phyloP scores from a whole-genome alignment of 1,139 yeast genomes.

The Sugiyamaella novakii region DNA sequence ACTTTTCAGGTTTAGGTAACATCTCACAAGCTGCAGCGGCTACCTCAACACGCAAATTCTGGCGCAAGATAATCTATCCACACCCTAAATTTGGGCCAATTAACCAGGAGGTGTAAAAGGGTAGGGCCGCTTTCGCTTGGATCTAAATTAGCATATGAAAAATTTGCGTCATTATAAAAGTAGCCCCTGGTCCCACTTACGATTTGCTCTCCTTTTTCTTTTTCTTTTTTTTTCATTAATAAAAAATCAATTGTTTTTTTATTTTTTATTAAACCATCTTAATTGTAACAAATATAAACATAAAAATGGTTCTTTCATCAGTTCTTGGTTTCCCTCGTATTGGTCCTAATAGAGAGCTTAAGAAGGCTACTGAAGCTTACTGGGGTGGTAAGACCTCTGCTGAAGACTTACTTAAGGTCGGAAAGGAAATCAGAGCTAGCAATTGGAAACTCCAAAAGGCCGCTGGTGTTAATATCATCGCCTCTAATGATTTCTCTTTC shows the following conservation, averaged over 20 bases:
- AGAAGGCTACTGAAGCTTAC: slow-evolving; percentile 98
- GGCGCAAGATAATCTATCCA: not conserved
- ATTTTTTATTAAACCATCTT: slow-evolving; percentile 11
- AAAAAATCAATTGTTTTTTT: slow-evolving; percentile 8
- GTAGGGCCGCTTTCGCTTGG: slow-evolving; percentile 14
- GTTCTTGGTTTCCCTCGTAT: slow-evolving; percentile 99
- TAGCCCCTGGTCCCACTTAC: slow-evolving; percentile 12
- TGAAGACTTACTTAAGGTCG: slow-evolving; percentile 87
- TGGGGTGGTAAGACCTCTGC: slow-evolving; percentile 92
- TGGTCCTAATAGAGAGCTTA: slow-evolving; percentile 97
- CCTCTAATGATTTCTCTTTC: slow-evolving; percentile 97
- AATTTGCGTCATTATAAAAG: slow-evolving; percentile 11
- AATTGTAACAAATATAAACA: slow-evolving; percentile 8
- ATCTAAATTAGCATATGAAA: slow-evolving; percentile 7
- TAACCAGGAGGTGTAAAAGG: slow-evolving; percentile 5
- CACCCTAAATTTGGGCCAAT: slow-evolving; percentile 1
- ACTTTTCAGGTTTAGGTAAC: too few relatives aligned
- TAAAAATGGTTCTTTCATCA: slow-evolving; percentile 85
- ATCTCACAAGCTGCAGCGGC: too few relatives aligned
- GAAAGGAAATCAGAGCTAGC: slow-evolving; percentile 91
- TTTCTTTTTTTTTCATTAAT: slow-evolving; percentile 4
- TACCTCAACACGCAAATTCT: too few relatives aligned
- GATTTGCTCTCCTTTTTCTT: slow-evolving; percentile 5
- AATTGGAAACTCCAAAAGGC: slow-evolving; percentile 98
- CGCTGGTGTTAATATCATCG: slow-evolving; percentile 96